Base-by-base conservation (phyloP, 176 grass and related monocot species). In the Bromus sterilis region DNA sequence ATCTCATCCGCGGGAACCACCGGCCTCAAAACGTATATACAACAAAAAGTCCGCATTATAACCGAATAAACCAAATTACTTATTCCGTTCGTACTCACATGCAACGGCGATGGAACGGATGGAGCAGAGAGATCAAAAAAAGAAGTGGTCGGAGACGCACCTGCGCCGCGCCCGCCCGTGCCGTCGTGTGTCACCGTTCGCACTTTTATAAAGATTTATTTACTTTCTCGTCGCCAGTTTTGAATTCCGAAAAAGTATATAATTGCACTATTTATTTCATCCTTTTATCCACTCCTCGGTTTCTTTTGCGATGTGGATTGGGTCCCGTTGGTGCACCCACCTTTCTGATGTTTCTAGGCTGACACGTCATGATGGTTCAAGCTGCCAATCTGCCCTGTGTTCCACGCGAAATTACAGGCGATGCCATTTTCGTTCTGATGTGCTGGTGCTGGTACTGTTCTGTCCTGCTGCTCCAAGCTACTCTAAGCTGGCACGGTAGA, bases 241-340 rank as follows among this genome's bases (percentile, higher is more conserved):
- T 46, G 43, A 46, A 46, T 46, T 46, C 16, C 43, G n/a, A 46
- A 14, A 53, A 53, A 21, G 18, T n/a, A 53, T 18, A 53, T 8
- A 21, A 12, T 48, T 15, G 44, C 4, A 48, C 4, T 15, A 48
- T 48, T 48, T 49, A 53, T 53, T 8, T 53, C 49, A 53, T 2
- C 49, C 21, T 56, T 56, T 56, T 56, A 18, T 23, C n/a, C n/a
- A n/a, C n/a, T 56, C 2, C 51, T 56, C 51, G 21, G 21, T 56
- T 56, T 56, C 20, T 23, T 56, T 56, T 8, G 16, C 13, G 2
- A 25, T 28, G 55, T 51, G 42, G n/a, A n/a, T 15, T 51, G 77
- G 51, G 72, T 46, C 87, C 82, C 72, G 87, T 89, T 83, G 73
- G 6, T 58, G 24, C 11, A 9, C 13, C 67, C 28, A 44, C 55